A percentile compares a stretch with the other conserved stretches of the same genome.
Evolutionary conservation across 345 rosid genomes (phyloP).

Genomic region (Rhodomyrtus tomentosa): DNA sequence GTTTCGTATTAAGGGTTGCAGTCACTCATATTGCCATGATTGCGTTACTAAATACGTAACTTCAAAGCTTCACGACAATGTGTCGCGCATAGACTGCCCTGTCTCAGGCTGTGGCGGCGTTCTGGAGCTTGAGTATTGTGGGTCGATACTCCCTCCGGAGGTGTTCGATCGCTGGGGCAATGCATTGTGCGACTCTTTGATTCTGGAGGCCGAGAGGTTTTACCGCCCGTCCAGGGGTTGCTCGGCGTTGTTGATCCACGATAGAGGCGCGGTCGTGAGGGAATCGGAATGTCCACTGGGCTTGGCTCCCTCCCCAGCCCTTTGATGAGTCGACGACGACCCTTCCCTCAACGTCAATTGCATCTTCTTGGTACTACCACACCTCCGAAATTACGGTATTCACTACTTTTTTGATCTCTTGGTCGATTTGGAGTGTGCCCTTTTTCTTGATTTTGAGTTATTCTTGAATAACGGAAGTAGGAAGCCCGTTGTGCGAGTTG

Average conservation of each 20-base stretch:
- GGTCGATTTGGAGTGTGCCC: too few species aligned
- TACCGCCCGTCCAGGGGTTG: conserved; percentile 45
- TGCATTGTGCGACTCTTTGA: conserved; percentile 34
- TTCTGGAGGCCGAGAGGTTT: conserved; percentile 15
- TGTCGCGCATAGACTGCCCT: conserved; percentile 16
- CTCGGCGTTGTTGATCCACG: conserved; percentile 23
- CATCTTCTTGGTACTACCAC: too few species aligned
- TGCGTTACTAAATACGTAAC: conserved; percentile 37
- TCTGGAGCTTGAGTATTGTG: conserved; percentile 25
- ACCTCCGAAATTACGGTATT: too few species aligned
- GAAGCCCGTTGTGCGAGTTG: too few species aligned
- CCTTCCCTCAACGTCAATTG: too few species aligned
- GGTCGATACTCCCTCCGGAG: conserved; percentile 20
- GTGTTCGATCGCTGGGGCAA: conserved; percentile 36
- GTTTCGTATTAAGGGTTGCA: conserved; percentile 29
- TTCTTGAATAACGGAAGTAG: too few species aligned
- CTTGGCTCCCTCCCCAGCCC: too few species aligned
- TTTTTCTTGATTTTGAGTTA: too few species aligned
- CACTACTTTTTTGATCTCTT: too few species aligned
- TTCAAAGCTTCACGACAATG: conserved; percentile 29
- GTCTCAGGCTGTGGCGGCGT: conserved; percentile 9
- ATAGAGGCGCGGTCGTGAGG: conserved; percentile 1
- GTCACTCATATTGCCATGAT: conserved; percentile 26
- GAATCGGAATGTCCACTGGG: conserved; percentile 29
- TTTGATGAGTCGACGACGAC: too few species aligned